These are phyloP conservation scores for Naganishia sp. DNA, from an alignment of 1,284 basidiomycete species.

Conservation along the genomic window DNA sequence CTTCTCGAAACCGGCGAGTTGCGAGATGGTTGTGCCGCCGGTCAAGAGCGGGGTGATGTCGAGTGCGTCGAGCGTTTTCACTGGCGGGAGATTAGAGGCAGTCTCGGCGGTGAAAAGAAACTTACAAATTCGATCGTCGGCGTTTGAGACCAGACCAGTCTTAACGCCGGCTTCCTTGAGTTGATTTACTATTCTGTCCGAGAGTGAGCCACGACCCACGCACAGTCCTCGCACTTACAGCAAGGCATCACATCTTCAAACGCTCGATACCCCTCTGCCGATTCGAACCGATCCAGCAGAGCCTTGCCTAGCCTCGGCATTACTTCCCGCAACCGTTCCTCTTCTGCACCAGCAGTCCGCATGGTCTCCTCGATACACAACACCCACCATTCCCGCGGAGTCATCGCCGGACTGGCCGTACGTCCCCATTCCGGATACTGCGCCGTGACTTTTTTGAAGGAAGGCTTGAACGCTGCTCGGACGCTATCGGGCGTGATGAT, in stretches of 20 bases:
- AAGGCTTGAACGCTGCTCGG: conserved; percentile 48
- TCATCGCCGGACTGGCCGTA: conserved; percentile 42
- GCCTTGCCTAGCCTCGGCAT: conserved; percentile 38
- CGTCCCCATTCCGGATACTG: conserved; percentile 49
- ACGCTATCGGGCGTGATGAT: conserved; percentile 43
- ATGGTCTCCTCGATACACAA: conserved; percentile 47
- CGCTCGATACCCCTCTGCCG: conserved; percentile 47
- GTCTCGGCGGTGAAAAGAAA: not conserved
- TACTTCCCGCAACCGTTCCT: conserved; percentile 38
- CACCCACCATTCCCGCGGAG: conserved; percentile 52
- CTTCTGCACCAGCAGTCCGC: conserved; percentile 43
- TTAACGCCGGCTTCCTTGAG: conserved; percentile 44
- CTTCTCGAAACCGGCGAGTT: conserved; percentile 48
- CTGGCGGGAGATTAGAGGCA: conserved; percentile 32
- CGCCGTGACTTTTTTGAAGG: conserved; percentile 46
- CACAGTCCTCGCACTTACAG: conserved; percentile 37
- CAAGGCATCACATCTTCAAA: conserved; percentile 49
- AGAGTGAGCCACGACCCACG: conserved; percentile 7
- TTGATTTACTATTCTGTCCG: conserved; percentile 39
- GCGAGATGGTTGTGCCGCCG: conserved; percentile 48
- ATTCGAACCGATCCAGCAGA: conserved; percentile 49
- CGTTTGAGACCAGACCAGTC: conserved; percentile 51
- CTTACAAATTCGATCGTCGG: conserved; percentile 52
- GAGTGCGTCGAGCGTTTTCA: conserved; percentile 47
- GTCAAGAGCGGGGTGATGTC: conserved; percentile 43